Conservation (phyloP, 2,329 filamentous ascomycete species). For the Alternaria sp. region DNA sequence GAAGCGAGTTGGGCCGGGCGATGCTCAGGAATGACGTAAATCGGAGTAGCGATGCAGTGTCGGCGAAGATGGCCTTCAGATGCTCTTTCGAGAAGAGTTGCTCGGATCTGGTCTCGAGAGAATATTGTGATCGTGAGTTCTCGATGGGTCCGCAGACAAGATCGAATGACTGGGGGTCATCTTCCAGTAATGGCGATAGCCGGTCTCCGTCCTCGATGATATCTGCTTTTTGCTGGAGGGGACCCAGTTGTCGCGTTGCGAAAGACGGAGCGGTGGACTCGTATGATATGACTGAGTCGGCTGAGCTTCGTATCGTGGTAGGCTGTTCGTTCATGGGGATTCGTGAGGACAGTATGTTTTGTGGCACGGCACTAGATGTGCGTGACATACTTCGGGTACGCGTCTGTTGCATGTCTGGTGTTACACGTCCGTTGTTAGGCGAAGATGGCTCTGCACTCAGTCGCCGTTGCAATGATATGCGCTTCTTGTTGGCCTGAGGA, state of each 20-base stretch:
- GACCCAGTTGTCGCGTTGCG: conserved; percentile 43
- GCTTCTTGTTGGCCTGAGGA: conserved; percentile 25
- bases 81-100: conserved; percentile 71
- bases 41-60: conserved; percentile 66
- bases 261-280: conserved; percentile 44
- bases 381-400: conserved; percentile 23
- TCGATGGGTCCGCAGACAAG: conserved; percentile 54
- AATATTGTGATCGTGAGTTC: conserved; percentile 51
- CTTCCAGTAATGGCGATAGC: conserved; percentile 57
- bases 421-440: conserved; percentile 18
- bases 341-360: conserved; percentile 13
- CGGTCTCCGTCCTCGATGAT: conserved; percentile 51
- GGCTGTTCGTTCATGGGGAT: conserved; percentile 26
- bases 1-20: conserved; percentile 66
- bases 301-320: conserved; percentile 39
- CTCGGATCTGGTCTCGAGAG: conserved; percentile 69
- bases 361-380: conserved; percentile 12
- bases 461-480: conserved; percentile 24
- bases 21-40: conserved; percentile 72
- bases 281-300: conserved; percentile 45
- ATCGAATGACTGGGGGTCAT: conserved; percentile 62
- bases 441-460: conserved; percentile 23
- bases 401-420: conserved; percentile 21
- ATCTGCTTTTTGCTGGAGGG: conserved; percentile 53
- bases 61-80: conserved; percentile 68